Base-by-base conservation (phyloP, 2,329 filamentous ascomycete genomes). In the Aspergillus pseudoterreus region DNA sequence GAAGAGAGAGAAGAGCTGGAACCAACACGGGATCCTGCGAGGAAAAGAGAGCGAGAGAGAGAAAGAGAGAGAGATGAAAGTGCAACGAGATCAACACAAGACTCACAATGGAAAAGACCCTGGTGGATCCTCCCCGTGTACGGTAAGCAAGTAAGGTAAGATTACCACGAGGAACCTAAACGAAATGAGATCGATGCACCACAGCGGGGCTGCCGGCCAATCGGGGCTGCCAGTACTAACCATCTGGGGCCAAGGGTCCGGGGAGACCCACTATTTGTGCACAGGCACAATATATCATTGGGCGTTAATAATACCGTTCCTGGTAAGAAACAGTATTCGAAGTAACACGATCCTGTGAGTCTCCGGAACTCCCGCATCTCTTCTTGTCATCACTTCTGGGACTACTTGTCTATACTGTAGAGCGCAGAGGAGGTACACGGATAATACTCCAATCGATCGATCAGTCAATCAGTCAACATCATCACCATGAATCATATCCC, bases 141-240 rank as follows among this genome's bases (percentile, higher is more conserved):
- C 19, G 19, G 19, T 19, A 19, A 19, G 19, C 19, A 19, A 43
- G 43, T 52, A 53, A 50, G 36, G 53, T 56, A 57, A 38, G 35
- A 53, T 58, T 56, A 57, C 54, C 51, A 47, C 38, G 44, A 47
- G 51, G 35, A 38, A 38, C 14, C 35, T 50, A 57, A 60, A 58
- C 51, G 52, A 61, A 60, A 60, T 59, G 57, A 61, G 54, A 42
- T 56, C 50, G 49, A 51, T 52, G 38, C 48, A 42, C 38, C 47
- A 17, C 49, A 54, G 57, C 49, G 46, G 53, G 30, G 22, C 17
- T 27, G 6, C 14, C 17, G 21, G n/a, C 57, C 57, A 61, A 61
- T 58, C 44, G 54, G 6, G 30, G 12, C 12, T 8, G 27, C 15
- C 10, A 4, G 21, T 27, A 15, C 52, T 61, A 57, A 47, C 52